These are phyloP conservation scores for Mycena pura DNA, from an alignment of 768 basidiomycete species.

Conservation along the genomic window DNA sequence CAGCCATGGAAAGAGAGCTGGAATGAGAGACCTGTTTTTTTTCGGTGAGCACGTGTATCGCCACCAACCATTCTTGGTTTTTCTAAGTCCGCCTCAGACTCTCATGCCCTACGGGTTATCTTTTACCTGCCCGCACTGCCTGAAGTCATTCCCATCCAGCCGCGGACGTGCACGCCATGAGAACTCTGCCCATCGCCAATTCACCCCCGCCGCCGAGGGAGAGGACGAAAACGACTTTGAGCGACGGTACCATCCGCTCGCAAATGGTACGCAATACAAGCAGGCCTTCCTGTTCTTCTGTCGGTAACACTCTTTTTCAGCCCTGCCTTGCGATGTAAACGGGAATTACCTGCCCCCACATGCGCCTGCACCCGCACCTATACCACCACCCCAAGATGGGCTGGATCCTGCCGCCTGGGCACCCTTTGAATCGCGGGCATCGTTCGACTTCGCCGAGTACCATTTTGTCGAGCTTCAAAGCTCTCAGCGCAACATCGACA, in stretches of 20 bases:
- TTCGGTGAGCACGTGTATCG: not conserved
- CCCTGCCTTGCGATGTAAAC: too few relatives aligned
- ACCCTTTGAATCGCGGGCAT: too few relatives aligned
- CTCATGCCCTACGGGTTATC: not conserved
- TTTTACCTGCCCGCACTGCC: not conserved
- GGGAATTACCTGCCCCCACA: too few relatives aligned
- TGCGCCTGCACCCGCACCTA: too few relatives aligned
- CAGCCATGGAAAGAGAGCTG: too few relatives aligned
- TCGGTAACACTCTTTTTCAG: too few relatives aligned
- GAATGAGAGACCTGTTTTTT: not conserved
- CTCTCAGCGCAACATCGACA: too few relatives aligned
- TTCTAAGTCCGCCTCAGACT: not conserved
- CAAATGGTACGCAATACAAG: not conserved
- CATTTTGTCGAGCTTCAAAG: too few relatives aligned
- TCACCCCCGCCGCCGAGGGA: not conserved
- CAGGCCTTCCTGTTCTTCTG: too few relatives aligned
- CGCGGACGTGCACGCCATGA: not conserved
- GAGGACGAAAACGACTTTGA: slow-evolving; percentile 2
- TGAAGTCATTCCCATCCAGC: not conserved
- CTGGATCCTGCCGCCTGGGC: too few relatives aligned
- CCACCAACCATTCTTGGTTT: not conserved
- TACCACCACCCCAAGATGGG: too few relatives aligned
- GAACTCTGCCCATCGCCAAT: not conserved
- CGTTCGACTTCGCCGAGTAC: too few relatives aligned
- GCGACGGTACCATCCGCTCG: not conserved